Evolutionary conservation across 495 filamentous ascomycete species (phyloP), one percentile per base, ranked within the genome.

Genomic region (Ascodesmis nigricans): DNA sequence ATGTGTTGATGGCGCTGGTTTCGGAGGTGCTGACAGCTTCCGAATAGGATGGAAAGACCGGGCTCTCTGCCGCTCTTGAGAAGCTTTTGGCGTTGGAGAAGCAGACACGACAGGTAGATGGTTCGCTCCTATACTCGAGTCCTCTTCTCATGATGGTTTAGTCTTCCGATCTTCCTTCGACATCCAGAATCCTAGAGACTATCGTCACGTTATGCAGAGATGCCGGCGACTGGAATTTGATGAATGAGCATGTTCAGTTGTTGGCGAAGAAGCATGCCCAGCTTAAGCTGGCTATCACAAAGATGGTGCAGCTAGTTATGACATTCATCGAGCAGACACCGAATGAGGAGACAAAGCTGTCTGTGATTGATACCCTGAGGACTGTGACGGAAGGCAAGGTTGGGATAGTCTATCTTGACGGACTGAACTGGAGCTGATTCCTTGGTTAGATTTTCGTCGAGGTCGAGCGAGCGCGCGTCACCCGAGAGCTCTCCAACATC

Each of bases 241-340:
- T 97, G 48, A 95, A 90, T 52, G 87, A 97, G 58, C 84, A 97
- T 57, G 79, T 92, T 38, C 65, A 91, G 32, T 65, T 92, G 30
- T 69, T 95, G 29, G 92, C 84, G 41, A 95, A 93, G 72, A 97
- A 97, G 63, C 87, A 97, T 78, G 78, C 81, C 46, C 87, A 97
- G 61, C 83, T 97, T 57, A 93, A 93, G 57, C 90, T 93, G 61
- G 87, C 87, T 47, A 82, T 78, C 41, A 95, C 87, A 43, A 84
- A 81, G 65, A 97, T 97, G 87, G 87, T 97, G 27, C 87, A 95
- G 63, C 73, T 71, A 33, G 80, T 91, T 35, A 91, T 97, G 79
- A 63, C 58, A 29, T 93, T 92, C 54, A 58, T 97, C 53, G 78
- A 91, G 50, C 67, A 76, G 30, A 65, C 69, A 50, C 67, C 83